Conservation (phyloP, 2,329 filamentous ascomycete genomes). For the Colletotrichum abscissum region DNA sequence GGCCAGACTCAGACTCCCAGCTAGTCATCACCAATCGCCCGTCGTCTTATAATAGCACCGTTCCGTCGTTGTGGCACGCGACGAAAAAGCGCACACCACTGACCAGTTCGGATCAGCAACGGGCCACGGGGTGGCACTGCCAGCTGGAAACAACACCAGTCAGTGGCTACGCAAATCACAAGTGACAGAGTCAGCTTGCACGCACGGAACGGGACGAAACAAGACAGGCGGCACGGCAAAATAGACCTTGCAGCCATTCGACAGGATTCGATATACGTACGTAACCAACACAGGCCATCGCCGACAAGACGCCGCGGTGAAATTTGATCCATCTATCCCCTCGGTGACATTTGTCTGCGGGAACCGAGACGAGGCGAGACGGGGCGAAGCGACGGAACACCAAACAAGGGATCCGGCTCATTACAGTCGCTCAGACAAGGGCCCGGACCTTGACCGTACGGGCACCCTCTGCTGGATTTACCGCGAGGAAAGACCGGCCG, state of each 20-base stretch:
- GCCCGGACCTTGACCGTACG: not conserved
- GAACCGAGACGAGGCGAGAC: slow-evolving; percentile 24
- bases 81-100: not conserved
- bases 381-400: slow-evolving; percentile 20
- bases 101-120: not conserved
- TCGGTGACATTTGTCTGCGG: slow-evolving; percentile 23
- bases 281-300: slow-evolving; percentile 8
- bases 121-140: too few species aligned
- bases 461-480: not conserved
- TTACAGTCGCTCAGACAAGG: not conserved
- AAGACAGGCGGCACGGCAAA: not conserved
- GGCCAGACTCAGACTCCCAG: not conserved
- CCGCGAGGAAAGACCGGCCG: not conserved
- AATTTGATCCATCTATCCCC: slow-evolving; percentile 25
- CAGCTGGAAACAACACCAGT: not conserved
- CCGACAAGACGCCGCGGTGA: slow-evolving; percentile 27
- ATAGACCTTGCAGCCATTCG: not conserved
- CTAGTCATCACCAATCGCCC: not conserved
- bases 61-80: not conserved
- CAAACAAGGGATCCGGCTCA: not conserved
- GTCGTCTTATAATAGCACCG: not conserved
- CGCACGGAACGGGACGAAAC: not conserved
- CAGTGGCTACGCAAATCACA: not conserved
- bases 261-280: slow-evolving; percentile 5
- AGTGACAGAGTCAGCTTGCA: not conserved